Evolutionary conservation across 345 rosid species (phyloP).

Genomic region (Ailanthus altissimus): DNA sequence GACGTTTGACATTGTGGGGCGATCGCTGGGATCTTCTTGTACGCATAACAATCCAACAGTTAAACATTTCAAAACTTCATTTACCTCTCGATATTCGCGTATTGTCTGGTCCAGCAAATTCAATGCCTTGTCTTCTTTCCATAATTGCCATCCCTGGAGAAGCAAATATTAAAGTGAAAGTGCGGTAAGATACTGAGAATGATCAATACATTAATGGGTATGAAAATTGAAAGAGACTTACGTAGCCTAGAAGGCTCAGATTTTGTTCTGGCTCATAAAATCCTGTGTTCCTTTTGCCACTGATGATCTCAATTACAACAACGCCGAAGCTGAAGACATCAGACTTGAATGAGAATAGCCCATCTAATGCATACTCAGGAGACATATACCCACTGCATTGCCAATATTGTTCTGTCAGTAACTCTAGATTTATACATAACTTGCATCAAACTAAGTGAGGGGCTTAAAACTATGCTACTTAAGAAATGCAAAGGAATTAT

Average conservation of each 20-base stretch:
- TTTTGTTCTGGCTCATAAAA: slow-evolving; percentile 11
- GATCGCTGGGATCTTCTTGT: slow-evolving; percentile 56
- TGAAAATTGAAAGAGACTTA: slow-evolving; percentile 5
- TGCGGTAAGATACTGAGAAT: slow-evolving; percentile 2
- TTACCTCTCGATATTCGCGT: slow-evolving; percentile 23
- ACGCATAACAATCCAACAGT: slow-evolving; percentile 58
- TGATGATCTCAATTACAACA: slow-evolving; percentile 35
- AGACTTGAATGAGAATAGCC: slow-evolving; percentile 34
- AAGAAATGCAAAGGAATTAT: not conserved
- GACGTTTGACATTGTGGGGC: slow-evolving; percentile 57
- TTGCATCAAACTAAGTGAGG: slow-evolving; percentile 7
- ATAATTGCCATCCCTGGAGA: slow-evolving; percentile 56
- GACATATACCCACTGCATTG: slow-evolving; percentile 34
- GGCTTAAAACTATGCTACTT: slow-evolving; percentile 18
- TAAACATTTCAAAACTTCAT: slow-evolving; percentile 44
- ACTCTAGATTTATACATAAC: not conserved
- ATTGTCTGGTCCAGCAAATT: slow-evolving; percentile 44
- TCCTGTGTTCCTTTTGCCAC: slow-evolving; percentile 29
- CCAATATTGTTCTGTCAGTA: not conserved
- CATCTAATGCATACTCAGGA: slow-evolving; percentile 29
- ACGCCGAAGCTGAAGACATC: slow-evolving; percentile 42
- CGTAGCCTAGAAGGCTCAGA: slow-evolving; percentile 28
- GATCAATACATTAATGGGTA: not conserved
- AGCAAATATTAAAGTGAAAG: slow-evolving; percentile 2
- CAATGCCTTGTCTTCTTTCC: slow-evolving; percentile 42